Evolutionary conservation across 345 rosid species (phyloP).

Genomic region (Luvunga scandens): DNA sequence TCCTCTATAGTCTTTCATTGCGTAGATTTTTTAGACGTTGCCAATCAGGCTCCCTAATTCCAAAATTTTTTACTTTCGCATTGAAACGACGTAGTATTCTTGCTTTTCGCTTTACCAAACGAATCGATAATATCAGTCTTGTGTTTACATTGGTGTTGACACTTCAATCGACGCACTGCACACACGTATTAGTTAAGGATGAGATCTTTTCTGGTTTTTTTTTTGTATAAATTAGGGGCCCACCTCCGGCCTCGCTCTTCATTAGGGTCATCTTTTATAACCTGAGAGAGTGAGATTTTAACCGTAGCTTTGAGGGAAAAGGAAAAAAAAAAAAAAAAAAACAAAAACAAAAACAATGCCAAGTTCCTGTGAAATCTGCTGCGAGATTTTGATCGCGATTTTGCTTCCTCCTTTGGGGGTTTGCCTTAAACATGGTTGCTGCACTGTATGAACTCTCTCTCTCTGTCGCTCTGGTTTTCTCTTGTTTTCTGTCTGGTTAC

Average conservation of each 20-base stretch:
- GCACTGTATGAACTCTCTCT: constrained; percentile 24
- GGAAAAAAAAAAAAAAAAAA: neutral
- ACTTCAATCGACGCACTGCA: neutral
- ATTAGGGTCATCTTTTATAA: too few relatives aligned
- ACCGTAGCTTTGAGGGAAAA: neutral
- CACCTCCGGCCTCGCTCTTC: neutral
- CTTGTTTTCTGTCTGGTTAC: neutral
- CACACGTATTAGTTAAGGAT: neutral
- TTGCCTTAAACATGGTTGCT: constrained; percentile 44
- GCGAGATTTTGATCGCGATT: constrained; percentile 44
- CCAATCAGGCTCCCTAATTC: neutral
- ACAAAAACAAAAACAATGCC: constrained; percentile 26
- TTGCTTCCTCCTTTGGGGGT: constrained; percentile 51
- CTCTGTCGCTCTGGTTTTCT: neutral
- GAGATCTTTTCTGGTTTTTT: constrained; percentile 6
- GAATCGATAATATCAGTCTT: neutral
- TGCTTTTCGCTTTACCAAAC: neutral
- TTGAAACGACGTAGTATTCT: neutral
- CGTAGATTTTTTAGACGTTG: too few relatives aligned
- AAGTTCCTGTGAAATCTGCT: constrained; percentile 30
- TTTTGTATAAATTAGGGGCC: constrained; percentile 12
- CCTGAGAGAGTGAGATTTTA: neutral
- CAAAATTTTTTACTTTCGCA: neutral
- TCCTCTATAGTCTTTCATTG: too few relatives aligned
- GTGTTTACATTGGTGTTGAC: neutral